phyloP scores from a whole-genome alignment of 768 basidiomycete genomes.

The Cystobasidium onofrii region DNA sequence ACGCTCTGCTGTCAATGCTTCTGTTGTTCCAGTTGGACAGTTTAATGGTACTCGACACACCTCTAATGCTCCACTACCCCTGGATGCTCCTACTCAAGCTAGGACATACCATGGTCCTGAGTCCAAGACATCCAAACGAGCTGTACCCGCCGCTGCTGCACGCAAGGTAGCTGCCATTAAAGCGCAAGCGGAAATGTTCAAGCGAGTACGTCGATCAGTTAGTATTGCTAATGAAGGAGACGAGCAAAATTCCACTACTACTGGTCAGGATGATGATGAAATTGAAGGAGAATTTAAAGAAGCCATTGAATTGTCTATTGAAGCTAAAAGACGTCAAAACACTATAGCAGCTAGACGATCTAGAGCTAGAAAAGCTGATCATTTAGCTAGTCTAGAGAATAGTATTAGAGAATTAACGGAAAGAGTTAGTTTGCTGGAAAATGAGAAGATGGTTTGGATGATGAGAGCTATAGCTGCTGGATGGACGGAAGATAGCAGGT shows the following conservation, averaged over 20 bases:
- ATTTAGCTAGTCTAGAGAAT: conserved; percentile 59
- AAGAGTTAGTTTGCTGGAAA: not conserved
- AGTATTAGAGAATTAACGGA: conserved; percentile 35
- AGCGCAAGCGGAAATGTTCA: not conserved
- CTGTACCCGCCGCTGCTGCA: conserved; percentile 38
- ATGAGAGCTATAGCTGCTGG: conserved; percentile 20
- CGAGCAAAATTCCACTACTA: not conserved
- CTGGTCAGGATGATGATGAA: not conserved
- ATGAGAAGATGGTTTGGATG: conserved; percentile 20
- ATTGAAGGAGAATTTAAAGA: conserved; percentile 35
- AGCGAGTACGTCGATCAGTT: no score
- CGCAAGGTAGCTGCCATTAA: conserved; percentile 36
- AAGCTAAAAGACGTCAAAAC: conserved; percentile 71
- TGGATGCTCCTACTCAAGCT: conserved; percentile 40
- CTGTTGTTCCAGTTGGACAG: not conserved
- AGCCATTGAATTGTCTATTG: conserved; percentile 53
- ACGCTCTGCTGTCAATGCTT: not conserved
- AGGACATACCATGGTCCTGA: conserved; percentile 11
- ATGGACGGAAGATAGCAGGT: conserved; percentile 15
- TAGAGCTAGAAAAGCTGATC: conserved; percentile 63
- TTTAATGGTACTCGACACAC: conserved; percentile 41
- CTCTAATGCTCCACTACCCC: conserved; percentile 33
- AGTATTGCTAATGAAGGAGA: not conserved
- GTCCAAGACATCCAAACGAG: conserved; percentile 36
- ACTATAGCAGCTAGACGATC: conserved; percentile 75